Evolutionary conservation across 345 rosid genomes (phyloP).

Genomic region (Lagerstroemia speciosa): DNA sequence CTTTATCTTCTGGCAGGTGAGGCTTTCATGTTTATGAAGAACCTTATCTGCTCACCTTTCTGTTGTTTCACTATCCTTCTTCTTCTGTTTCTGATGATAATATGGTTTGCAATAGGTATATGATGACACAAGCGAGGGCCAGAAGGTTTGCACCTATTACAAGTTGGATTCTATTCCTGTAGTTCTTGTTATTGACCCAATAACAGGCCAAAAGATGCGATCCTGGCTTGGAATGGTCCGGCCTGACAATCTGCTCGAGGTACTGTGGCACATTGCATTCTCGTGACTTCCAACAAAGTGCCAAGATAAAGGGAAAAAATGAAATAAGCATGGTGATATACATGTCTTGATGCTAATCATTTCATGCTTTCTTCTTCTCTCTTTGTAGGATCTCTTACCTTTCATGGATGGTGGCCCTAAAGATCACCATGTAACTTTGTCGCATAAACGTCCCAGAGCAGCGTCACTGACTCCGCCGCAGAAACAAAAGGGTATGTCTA

Average conservation of each 20-base stretch:
- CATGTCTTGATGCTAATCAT: background rate
- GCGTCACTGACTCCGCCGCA: constrained; percentile 48
- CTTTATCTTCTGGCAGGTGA: constrained; percentile 97
- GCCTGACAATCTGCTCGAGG: constrained; percentile 88
- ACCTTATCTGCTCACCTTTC: background rate
- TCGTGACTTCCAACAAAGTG: background rate
- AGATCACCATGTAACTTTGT: constrained; percentile 54
- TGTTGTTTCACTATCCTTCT: background rate
- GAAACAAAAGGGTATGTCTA: constrained; percentile 49
- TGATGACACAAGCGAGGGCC: constrained; percentile 88
- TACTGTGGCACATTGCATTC: constrained; percentile 3
- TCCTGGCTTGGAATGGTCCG: constrained; percentile 89
- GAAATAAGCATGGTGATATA: background rate
- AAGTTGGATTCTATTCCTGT: constrained; percentile 76
- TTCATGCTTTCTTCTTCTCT: constrained; percentile 4
- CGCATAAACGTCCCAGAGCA: constrained; percentile 86
- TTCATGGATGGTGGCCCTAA: constrained; percentile 95
- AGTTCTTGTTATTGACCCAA: constrained; percentile 87
- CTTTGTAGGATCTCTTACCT: constrained; percentile 61
- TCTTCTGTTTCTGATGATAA: background rate
- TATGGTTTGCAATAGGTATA: constrained; percentile 36
- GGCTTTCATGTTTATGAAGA: constrained; percentile 1
- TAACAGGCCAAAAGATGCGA: constrained; percentile 91
- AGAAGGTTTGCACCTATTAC: constrained; percentile 88
- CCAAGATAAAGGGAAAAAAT: background rate